Evolutionary conservation across 176 grass and related monocot species (phyloP).

Genomic region (Tillandsia fasciculata): DNA sequence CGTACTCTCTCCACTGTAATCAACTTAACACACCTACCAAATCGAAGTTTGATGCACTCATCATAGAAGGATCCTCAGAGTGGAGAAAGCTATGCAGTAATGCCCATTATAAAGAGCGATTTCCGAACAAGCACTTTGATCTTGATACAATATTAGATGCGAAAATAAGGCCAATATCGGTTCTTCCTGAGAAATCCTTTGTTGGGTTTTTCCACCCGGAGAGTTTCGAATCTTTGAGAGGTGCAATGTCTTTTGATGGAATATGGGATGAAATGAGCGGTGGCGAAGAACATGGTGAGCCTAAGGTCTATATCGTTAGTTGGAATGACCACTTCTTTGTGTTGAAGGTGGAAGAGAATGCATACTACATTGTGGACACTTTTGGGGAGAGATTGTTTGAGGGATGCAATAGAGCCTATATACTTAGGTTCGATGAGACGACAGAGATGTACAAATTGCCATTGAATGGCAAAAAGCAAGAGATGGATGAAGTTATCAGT

Average conservation of each 20-base stretch:
- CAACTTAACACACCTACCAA: conserved; percentile 45
- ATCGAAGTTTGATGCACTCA: conserved; percentile 57
- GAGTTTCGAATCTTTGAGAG: conserved; percentile 63
- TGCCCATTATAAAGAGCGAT: conserved; percentile 34
- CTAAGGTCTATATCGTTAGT: conserved; percentile 70
- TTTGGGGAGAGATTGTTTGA: conserved; percentile 84
- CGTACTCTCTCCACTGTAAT: conserved; percentile 51
- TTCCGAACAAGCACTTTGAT: conserved; percentile 94
- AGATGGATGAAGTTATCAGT: conserved; percentile 27
- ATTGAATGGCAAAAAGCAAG: neutral
- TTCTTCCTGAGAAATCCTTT: conserved; percentile 64
- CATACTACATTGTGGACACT: conserved; percentile 75
- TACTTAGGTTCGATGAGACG: conserved; percentile 62
- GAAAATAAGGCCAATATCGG: conserved; percentile 41
- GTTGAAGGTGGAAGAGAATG: conserved; percentile 60
- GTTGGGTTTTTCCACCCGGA: conserved; percentile 96
- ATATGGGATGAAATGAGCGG: conserved; percentile 61
- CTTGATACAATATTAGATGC: conserved; percentile 74
- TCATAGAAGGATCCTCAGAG: conserved; percentile 78
- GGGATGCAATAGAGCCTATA: conserved; percentile 82
- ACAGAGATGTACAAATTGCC: conserved; percentile 57
- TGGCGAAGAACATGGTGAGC: neutral
- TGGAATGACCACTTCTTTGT: conserved; percentile 99
- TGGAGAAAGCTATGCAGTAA: conserved; percentile 69
- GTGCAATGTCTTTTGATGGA: conserved; percentile 79